A percentile compares a stretch with the other conserved stretches of the same genome.
phyloP scores from a whole-genome alignment of 352 stramenopile species.

The Halophytophthora polymorphica region DNA sequence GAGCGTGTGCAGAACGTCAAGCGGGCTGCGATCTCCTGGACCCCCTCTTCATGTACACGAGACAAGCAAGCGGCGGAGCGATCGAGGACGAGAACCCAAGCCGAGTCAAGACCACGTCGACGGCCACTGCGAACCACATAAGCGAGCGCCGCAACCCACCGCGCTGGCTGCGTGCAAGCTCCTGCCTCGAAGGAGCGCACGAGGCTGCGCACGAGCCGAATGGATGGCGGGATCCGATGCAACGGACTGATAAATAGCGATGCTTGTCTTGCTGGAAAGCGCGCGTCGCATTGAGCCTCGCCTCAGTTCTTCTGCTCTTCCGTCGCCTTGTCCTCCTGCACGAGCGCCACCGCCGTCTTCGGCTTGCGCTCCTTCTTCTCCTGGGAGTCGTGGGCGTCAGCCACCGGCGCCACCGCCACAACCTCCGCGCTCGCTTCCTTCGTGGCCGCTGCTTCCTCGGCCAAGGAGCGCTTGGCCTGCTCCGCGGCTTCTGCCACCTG shows the following conservation, averaged over 20 bases:
- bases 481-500: slow-evolving; percentile 21
- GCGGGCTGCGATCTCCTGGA: slow-evolving; percentile 6
- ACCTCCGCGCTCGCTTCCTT: slow-evolving; percentile 12
- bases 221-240: too few relatives aligned
- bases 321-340: slow-evolving; percentile 7
- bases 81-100: background rate
- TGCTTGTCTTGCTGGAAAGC: too few relatives aligned
- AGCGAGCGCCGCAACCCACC: too few relatives aligned
- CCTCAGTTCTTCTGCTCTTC: too few relatives aligned
- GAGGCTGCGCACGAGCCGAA: too few relatives aligned
- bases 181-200: too few relatives aligned
- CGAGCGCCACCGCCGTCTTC: slow-evolving; percentile 10
- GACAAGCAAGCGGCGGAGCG: too few relatives aligned
- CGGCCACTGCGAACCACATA: too few relatives aligned
- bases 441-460: slow-evolving; percentile 8
- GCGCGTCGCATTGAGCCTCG: too few relatives aligned
- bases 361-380: background rate
- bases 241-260: too few relatives aligned
- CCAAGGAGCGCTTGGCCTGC: slow-evolving; percentile 21
- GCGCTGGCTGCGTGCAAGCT: too few relatives aligned
- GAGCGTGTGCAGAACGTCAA: background rate
- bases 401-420: slow-evolving; percentile 8
- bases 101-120: background rate
- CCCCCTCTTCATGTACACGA: background rate
- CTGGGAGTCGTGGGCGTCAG: background rate